A percentile compares a stretch with the other conserved stretches of the same genome.
These are phyloP conservation scores for Penicillium cosmopolitanum DNA, from an alignment of 495 filamentous ascomycete species.

Conservation along the genomic window DNA sequence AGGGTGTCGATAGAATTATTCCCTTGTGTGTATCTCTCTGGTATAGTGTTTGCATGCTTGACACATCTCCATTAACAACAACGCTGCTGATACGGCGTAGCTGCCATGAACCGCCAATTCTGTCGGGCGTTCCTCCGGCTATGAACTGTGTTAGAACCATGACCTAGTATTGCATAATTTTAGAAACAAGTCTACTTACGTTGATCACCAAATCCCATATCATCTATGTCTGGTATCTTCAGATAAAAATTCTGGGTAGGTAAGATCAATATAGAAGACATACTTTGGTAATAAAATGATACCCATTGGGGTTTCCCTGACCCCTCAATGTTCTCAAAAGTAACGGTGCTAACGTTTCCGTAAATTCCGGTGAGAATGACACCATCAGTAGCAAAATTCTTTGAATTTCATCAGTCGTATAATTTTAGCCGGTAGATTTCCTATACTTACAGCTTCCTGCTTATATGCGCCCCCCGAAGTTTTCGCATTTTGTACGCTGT, in stretches of 20 bases:
- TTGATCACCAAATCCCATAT: slow-evolving; percentile 35
- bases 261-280: neutral
- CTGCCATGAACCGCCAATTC: slow-evolving; percentile 31
- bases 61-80: slow-evolving; percentile 27
- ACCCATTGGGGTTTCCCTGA: slow-evolving; percentile 57
- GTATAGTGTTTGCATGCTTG: slow-evolving; percentile 26
- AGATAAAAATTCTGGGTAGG: neutral
- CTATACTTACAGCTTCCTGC: slow-evolving; percentile 44
- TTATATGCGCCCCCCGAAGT: slow-evolving; percentile 46
- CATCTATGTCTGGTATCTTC: slow-evolving; percentile 24
- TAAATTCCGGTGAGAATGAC: slow-evolving; percentile 52
- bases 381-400: slow-evolving; percentile 49
- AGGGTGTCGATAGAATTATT: slow-evolving; percentile 30
- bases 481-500: slow-evolving; percentile 42
- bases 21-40: slow-evolving; percentile 34
- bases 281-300: slow-evolving; percentile 54
- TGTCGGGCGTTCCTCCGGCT: slow-evolving; percentile 31
- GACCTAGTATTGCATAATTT: neutral
- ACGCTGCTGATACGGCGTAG: slow-evolving; percentile 33
- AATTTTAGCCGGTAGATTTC: neutral
- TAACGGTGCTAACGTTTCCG: slow-evolving; percentile 55
- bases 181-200: slow-evolving; percentile 18
- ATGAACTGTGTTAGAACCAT: slow-evolving; percentile 8
- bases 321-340: slow-evolving; percentile 50
- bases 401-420: neutral